These are phyloP conservation scores for Colletotrichum siamense DNA, from an alignment of 2,329 filamentous ascomycete genomes.

Conservation along the genomic window DNA sequence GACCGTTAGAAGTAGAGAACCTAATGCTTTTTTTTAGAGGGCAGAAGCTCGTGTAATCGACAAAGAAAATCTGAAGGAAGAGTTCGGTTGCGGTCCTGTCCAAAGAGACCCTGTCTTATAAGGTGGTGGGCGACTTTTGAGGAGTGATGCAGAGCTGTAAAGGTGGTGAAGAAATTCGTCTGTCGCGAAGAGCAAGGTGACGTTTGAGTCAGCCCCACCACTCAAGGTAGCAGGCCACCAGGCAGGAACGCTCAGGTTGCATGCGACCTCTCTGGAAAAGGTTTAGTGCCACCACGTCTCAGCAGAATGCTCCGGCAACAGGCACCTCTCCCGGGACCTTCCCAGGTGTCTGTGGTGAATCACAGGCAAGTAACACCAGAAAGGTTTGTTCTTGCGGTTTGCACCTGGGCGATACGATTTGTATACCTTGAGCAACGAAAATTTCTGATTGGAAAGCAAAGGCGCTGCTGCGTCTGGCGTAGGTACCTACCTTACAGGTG, in stretches of 20 bases:
- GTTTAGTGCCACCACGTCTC: not conserved
- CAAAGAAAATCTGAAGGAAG: not conserved
- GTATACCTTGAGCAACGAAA: not conserved
- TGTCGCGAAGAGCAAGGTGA: slow-evolving; percentile 23
- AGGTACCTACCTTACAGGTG: not conserved
- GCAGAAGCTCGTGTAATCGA: not conserved
- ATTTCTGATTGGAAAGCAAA: not conserved
- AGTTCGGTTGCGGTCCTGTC: not conserved
- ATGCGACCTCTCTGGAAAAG: slow-evolving; percentile 2
- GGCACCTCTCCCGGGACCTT: not conserved
- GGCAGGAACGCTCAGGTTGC: slow-evolving; percentile 13
- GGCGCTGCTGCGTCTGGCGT: not conserved
- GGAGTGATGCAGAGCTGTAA: not conserved
- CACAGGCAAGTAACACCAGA: not conserved
- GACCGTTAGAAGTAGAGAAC: not conserved
- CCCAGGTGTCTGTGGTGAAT: not conserved
- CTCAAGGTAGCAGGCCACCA: not conserved
- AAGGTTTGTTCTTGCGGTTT: not conserved
- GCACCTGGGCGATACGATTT: not conserved
- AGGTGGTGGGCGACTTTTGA: not conserved
- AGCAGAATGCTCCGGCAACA: not conserved
- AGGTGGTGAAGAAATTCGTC: slow-evolving; percentile 15
- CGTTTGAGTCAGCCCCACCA: slow-evolving; percentile 23
- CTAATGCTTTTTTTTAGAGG: not conserved
- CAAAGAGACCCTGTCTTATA: not conserved